phyloP scores from a whole-genome alignment of 257 asterid species.

The Fraxinus americana region DNA sequence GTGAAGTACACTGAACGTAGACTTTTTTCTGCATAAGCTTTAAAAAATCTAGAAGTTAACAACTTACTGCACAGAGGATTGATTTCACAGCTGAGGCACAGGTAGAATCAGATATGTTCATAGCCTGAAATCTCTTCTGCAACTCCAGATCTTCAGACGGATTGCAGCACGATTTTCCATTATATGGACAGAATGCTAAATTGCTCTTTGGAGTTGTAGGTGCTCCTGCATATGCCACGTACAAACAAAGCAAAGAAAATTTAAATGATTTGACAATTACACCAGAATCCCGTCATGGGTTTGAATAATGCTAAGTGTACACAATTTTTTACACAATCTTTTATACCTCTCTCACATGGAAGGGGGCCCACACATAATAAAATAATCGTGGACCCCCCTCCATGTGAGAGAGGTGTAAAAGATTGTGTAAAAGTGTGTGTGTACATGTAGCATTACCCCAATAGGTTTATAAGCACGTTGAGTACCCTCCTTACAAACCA shows the following conservation, averaged over 20 bases:
- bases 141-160: conserved; percentile 60
- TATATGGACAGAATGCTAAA: conserved; percentile 70
- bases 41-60: neutral
- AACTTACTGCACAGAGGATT: conserved; percentile 82
- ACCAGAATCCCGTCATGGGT: neutral
- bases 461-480: neutral
- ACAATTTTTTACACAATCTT: too few relatives aligned
- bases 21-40: too few relatives aligned
- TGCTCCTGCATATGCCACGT: conserved; percentile 53
- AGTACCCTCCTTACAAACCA: neutral
- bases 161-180: conserved; percentile 74
- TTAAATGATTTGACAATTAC: neutral
- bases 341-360: too few relatives aligned
- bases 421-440: too few relatives aligned
- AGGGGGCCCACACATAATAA: too few relatives aligned
- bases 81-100: conserved; percentile 84
- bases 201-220: conserved; percentile 49
- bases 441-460: too few relatives aligned
- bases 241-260: conserved; percentile 13
- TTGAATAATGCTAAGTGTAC: too few relatives aligned
- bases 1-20: too few relatives aligned
- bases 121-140: conserved; percentile 51
- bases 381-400: too few relatives aligned
- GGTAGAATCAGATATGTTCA: conserved; percentile 71
- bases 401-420: too few relatives aligned